These are phyloP conservation scores for Microstegium vimineum DNA, from an alignment of 176 grass and related monocot species.

Conservation along the genomic window DNA sequence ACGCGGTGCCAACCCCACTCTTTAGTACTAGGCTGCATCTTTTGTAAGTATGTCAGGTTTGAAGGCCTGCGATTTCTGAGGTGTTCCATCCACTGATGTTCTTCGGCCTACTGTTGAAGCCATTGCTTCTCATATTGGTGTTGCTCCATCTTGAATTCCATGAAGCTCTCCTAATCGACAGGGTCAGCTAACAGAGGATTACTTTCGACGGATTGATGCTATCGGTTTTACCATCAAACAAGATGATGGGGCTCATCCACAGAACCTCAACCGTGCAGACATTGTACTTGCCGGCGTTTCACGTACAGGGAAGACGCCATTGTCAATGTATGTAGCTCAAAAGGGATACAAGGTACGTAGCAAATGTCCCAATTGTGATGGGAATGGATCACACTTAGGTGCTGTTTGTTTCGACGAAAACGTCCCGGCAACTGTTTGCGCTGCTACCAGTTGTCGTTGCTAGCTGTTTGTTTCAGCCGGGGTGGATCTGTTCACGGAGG, in stretches of 20 bases:
- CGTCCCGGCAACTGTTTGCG: too few relatives aligned
- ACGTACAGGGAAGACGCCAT: conserved; percentile 89
- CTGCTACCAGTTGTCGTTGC: too few relatives aligned
- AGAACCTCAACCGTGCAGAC: conserved; percentile 68
- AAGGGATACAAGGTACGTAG: conserved; percentile 98
- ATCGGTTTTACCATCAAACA: conserved; percentile 99
- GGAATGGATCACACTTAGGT: conserved; percentile 63
- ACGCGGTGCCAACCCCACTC: too few relatives aligned
- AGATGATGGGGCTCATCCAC: conserved; percentile 89
- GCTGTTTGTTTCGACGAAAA: too few relatives aligned
- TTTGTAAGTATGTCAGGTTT: too few relatives aligned
- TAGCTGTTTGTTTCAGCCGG: too few relatives aligned
- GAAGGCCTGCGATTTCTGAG: conserved; percentile 71
- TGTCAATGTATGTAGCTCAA: conserved; percentile 92
- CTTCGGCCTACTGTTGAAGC: conserved; percentile 82
- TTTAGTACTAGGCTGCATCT: too few relatives aligned
- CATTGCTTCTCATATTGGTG: conserved; percentile 87
- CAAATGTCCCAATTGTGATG: conserved; percentile 91
- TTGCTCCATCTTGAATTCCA: conserved; percentile 90
- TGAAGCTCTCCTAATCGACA: conserved; percentile 63
- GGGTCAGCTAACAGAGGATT: conserved; percentile 65
- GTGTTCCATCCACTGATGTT: conserved; percentile 68
- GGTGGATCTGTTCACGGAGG: too few relatives aligned
- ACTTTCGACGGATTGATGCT: conserved; percentile 84
- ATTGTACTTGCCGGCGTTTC: conserved; percentile 95